Evolutionary conservation across 1,139 yeast genomes (phyloP).

Genomic region (Hansenula sp.): DNA sequence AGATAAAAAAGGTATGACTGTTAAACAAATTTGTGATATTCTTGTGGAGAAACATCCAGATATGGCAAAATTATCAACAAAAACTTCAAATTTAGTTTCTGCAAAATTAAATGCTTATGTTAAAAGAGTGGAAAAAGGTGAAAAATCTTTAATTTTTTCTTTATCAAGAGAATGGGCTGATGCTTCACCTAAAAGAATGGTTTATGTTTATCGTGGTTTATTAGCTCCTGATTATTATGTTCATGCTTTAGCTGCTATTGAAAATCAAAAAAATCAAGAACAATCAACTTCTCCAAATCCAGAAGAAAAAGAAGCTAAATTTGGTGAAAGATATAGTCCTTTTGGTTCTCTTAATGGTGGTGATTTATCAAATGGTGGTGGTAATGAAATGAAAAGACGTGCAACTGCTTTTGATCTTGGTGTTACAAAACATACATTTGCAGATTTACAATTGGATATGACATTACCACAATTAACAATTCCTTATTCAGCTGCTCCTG

Average conservation of each 20-base stretch:
- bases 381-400: conserved; percentile 22
- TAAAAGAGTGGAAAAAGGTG: conserved; percentile 77
- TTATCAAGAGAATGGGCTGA: conserved; percentile 86
- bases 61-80: conserved; percentile 73
- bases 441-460: conserved; percentile 44
- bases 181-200: conserved; percentile 84
- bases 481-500: conserved; percentile 74
- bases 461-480: conserved; percentile 50
- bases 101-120: conserved; percentile 83
- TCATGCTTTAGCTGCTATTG: conserved; percentile 53
- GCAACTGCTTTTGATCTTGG: conserved; percentile 24
- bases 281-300: background rate
- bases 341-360: conserved; percentile 12
- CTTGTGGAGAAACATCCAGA: conserved; percentile 71
- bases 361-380: conserved; percentile 2
- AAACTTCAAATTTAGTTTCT: conserved; percentile 75
- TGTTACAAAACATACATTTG: conserved; percentile 25
- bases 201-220: conserved; percentile 75
- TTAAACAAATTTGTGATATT: conserved; percentile 76
- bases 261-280: conserved; percentile 15
- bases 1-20: conserved; percentile 75
- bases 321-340: conserved; percentile 3
- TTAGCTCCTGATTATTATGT: conserved; percentile 67
- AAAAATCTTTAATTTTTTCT: conserved; percentile 63
- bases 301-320: background rate